Evolutionary conservation across 768 basidiomycete genomes (phyloP).

Genomic region (Harrya chromipes): DNA sequence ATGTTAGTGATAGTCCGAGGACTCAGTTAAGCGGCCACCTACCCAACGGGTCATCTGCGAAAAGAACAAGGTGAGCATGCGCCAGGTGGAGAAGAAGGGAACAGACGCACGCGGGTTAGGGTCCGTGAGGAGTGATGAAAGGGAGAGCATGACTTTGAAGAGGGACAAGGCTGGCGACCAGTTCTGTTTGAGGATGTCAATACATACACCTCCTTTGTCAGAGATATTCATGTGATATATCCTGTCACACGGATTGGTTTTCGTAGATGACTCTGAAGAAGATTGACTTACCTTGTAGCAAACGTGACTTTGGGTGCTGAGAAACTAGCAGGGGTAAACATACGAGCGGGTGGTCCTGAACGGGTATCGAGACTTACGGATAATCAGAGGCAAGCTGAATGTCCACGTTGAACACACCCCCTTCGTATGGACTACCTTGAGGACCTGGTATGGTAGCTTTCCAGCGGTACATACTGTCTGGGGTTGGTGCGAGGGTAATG

Average conservation of each 20-base stretch:
- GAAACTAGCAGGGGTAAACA: constrained; percentile 46
- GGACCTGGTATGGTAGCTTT: constrained; percentile 78
- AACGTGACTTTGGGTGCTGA: constrained; percentile 76
- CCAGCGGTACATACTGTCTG: constrained; percentile 70
- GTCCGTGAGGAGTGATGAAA: constrained; percentile 90
- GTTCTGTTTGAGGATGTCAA: constrained; percentile 89
- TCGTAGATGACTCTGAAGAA: background rate
- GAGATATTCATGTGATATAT: constrained; percentile 92
- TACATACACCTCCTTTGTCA: constrained; percentile 74
- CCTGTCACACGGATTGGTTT: constrained; percentile 34
- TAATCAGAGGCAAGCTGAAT: constrained; percentile 70
- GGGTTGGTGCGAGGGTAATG: constrained; percentile 65
- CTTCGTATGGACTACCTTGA: constrained; percentile 78
- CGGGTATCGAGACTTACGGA: constrained; percentile 46
- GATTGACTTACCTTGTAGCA: constrained; percentile 55
- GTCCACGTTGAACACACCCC: constrained; percentile 68
- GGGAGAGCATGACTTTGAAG: constrained; percentile 91
- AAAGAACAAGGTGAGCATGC: constrained; percentile 8
- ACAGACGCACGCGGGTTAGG: constrained; percentile 80
- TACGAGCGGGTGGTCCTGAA: constrained; percentile 2
- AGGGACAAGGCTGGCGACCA: constrained; percentile 94
- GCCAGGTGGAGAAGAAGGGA: background rate
- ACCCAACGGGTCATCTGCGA: constrained; percentile 70
- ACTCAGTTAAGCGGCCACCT: constrained; percentile 9
- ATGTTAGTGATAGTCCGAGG: background rate